Percentiles rank a stretch among this genome's conserved stretches.
phyloP scores from a whole-genome alignment of 2,329 filamentous ascomycete genomes.

The Talaromyces sp. region DNA sequence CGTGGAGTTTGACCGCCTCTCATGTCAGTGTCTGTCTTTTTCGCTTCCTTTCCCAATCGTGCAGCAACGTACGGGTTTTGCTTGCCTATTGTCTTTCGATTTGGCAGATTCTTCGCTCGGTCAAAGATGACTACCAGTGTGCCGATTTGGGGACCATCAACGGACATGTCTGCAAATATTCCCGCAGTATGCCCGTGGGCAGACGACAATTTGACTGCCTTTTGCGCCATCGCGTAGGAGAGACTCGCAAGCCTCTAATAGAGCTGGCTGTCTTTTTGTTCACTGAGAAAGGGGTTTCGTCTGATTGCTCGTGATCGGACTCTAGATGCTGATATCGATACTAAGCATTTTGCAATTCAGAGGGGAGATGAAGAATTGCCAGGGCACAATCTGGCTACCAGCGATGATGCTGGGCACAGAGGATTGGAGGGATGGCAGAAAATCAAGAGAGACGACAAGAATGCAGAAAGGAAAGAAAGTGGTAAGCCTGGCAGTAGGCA shows the following conservation, averaged over 20 bases:
- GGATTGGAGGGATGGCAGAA: slow-evolving; percentile 1
- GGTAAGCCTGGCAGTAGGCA: not conserved
- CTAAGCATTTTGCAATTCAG: slow-evolving; percentile 4
- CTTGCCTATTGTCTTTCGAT: slow-evolving; percentile 95
- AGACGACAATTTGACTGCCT: slow-evolving; percentile 46
- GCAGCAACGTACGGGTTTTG: slow-evolving; percentile 97
- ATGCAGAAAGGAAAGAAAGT: slow-evolving; percentile 3
- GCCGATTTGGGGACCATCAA: slow-evolving; percentile 89
- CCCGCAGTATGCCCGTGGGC: slow-evolving; percentile 75
- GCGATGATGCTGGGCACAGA: not conserved
- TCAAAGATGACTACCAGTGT: slow-evolving; percentile 90
- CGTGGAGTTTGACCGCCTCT: slow-evolving; percentile 90
- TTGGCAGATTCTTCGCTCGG: slow-evolving; percentile 92
- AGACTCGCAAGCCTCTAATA: not conserved
- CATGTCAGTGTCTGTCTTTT: slow-evolving; percentile 92
- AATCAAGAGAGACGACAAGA: not conserved
- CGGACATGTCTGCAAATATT: slow-evolving; percentile 88
- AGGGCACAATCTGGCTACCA: no score
- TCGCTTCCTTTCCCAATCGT: slow-evolving; percentile 89
- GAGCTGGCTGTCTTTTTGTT: not conserved
- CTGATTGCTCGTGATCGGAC: not conserved
- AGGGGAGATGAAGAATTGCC: not conserved
- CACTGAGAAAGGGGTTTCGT: not conserved
- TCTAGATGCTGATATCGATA: not conserved
- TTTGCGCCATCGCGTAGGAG: slow-evolving; percentile 28